Base-by-base conservation (phyloP, 2,329 filamentous ascomycete species). In the Emydomyces testavorans region DNA sequence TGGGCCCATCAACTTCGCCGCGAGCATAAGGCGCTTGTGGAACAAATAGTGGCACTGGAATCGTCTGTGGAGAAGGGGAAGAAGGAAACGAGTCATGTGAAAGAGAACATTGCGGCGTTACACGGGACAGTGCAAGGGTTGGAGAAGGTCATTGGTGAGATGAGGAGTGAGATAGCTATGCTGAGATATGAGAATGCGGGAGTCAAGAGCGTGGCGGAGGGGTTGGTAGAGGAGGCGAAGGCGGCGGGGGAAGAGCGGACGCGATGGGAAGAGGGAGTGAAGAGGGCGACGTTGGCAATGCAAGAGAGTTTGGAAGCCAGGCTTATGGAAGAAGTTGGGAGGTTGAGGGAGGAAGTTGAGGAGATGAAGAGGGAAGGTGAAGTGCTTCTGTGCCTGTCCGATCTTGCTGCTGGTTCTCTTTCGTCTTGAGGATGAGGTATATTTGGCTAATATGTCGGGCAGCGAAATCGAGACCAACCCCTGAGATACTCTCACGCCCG, bases 1-100 rank as follows among this genome's bases (percentile, higher is more conserved):
- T 67, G 64, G 65, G 63, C 61, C 4, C 59, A 66, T 52, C 59
- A 67, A 45, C 56, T 67, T n/a, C 62, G 61, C 15, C 63, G 63
- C 16, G 62, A 65, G 49, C 61, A 66, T 50, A 56, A 60, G 36
- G 56, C 58, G 23, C 57, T 66, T 6, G 52, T 59, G 15, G 50
- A 58, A 10, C 56, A 58, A 21, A 50, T 66, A 38, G 52, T 58
- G 6, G 51, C 40, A 29, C 46, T 60, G 2, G 56, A 58, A 24
- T 13, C 20, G 20, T 52, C 39, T 42, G 49, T 53, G 6, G 31
- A 26, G 6, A 38, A 20, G 15, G 15, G 24, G 26, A 39, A 46
- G 8, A 42, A 38, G 10, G 44, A 36, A 2, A 2, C 32, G 8
- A 26, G 31, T 34, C 15, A 11, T n/a, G 11, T 34, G 8, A 38